Evolutionary conservation across 495 filamentous ascomycete species (phyloP), one percentile per base, ranked within the genome.

Genomic region (Bathelium albidoporum): DNA sequence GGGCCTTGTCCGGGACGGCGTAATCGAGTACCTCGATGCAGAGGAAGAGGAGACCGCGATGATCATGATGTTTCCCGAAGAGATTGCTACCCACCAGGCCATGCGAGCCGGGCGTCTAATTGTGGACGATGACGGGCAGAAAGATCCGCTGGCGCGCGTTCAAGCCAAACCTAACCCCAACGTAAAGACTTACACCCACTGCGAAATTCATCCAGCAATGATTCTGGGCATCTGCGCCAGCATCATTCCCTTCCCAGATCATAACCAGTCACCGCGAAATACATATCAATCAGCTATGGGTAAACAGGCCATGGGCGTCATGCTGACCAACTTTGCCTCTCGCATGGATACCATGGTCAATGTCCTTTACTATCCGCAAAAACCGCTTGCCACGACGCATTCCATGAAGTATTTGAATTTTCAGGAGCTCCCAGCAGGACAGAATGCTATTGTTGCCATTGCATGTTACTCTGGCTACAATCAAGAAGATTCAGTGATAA

Each of bases 281-380:
- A 99, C 94, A 2, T 97, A 97, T 77, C 95, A 99, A 72, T 96
- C 94, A 69, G 94, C 94, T 70, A 99, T 99, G 94, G 94, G 94
- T 77, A 99, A 99, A 78, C 94, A 99, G 81, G 94, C 94, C 58
- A 99, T 99, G 95, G 94, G 94, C 70, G 90, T 97, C 62, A 96
- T 95, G 80, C 82, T 97, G 39, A 97, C 95, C 14, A 99, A 97
- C 71, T 97, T 91, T 71, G 83, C 87, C 28, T 86, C 91, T 63
- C 90, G 94, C 61, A 97, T 97, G 94, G 94, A 99, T 69, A 99
- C 94, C 18, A 97, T 99, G 94, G 88, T 90, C 58, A 97, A 99
- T 69, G 95, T 97, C 71, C 86, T 99, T 12, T 97, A 97, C 73
- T 99, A 99, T 70, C 94, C 94, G 0, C 94, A 99, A 77, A 99